A percentile compares a stretch with the other conserved stretches of the same genome.
Conservation (phyloP, 768 basidiomycete species). For the Lactarius sp. region DNA sequence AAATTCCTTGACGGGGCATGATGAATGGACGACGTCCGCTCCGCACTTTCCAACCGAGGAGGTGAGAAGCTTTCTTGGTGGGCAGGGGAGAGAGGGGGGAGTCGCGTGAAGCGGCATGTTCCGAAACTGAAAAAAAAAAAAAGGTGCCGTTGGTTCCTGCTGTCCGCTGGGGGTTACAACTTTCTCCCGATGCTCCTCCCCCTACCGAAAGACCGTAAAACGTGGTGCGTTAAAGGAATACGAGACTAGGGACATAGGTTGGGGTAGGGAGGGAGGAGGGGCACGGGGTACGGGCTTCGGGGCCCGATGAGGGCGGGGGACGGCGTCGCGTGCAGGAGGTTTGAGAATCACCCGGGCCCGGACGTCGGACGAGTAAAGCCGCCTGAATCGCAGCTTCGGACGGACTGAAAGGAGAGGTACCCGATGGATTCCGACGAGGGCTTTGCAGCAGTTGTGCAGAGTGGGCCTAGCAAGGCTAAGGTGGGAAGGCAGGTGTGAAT, state of each 20-base stretch:
- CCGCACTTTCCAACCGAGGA: neutral
- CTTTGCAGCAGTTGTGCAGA: neutral
- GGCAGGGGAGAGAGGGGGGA: neutral
- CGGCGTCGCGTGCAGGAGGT: neutral
- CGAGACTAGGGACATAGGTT: neutral
- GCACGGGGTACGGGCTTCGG: neutral
- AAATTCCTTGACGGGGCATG: constrained; percentile 3
- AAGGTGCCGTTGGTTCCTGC: no score
- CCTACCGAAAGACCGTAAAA: neutral
- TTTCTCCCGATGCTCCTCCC: neutral
- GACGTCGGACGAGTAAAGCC: neutral
- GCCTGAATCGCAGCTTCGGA: neutral
- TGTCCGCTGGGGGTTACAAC: no score
- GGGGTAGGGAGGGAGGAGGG: neutral
- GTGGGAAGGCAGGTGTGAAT: neutral
- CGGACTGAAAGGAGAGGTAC: neutral
- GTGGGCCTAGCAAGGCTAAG: neutral
- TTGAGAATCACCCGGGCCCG: neutral
- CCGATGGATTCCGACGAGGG: neutral
- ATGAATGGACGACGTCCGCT: neutral
- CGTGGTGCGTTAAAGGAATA: neutral
- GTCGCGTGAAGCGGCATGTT: neutral
- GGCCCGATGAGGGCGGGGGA: neutral
- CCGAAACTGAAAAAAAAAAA: neutral
- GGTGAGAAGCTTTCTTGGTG: no score